Percentiles rank a stretch among this genome's conserved stretches.
These are phyloP conservation scores for Suhomyces terraborum DNA, from an alignment of 1,139 yeast species.

Conservation along the genomic window DNA sequence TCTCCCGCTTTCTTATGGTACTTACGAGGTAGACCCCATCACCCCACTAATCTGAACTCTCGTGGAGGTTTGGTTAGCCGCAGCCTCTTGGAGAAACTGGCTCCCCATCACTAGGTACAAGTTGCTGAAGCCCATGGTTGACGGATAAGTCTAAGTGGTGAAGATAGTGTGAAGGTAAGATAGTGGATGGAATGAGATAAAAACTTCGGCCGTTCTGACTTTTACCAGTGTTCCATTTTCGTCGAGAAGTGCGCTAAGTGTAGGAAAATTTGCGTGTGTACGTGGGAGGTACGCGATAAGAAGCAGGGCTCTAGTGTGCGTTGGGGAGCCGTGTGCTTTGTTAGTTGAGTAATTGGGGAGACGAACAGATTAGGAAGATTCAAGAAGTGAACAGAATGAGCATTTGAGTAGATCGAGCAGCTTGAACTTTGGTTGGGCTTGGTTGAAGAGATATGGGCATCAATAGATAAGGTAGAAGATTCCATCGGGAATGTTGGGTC, in stretches of 20 bases:
- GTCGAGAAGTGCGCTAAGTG: background rate
- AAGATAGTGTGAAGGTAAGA: background rate
- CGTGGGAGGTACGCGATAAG: too few species aligned
- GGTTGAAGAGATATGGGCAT: too few species aligned
- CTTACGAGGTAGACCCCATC: conserved; percentile 64
- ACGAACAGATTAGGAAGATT: too few species aligned
- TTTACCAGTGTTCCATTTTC: background rate
- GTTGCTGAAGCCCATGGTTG: conserved; percentile 11
- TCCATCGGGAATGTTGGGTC: too few species aligned
- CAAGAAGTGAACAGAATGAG: too few species aligned
- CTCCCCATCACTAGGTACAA: conserved; percentile 7
- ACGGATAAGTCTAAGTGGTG: background rate
- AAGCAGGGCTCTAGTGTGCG: background rate
- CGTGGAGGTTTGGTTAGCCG: conserved; percentile 6
- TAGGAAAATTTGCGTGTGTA: too few species aligned
- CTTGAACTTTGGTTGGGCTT: too few species aligned
- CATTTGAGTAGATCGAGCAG: too few species aligned
- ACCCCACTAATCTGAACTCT: conserved; percentile 52
- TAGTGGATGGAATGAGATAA: too few species aligned
- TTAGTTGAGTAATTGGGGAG: too few species aligned
- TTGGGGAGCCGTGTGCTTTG: too few species aligned
- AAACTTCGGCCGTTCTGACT: conserved; percentile 1
- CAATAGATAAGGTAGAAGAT: too few species aligned
- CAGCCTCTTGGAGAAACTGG: background rate
- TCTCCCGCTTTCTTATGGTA: conserved; percentile 9